These are phyloP conservation scores for Mortierella sp. DNA, from an alignment of 371 early-diverging fungal species.

Conservation along the genomic window DNA sequence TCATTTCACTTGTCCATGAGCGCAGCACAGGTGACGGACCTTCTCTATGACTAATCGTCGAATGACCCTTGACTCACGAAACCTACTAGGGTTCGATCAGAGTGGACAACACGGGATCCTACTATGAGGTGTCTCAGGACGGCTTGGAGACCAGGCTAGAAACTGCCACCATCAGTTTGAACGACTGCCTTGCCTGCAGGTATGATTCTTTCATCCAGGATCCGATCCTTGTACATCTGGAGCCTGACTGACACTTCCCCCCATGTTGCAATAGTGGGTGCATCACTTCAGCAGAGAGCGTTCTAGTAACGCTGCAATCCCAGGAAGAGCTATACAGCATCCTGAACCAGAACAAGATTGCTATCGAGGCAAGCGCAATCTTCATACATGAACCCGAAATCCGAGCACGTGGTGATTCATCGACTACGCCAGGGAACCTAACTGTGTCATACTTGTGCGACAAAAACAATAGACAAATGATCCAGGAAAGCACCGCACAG, in stretches of 20 bases:
- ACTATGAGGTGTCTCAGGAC: conserved; percentile 89
- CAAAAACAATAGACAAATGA: conserved; percentile 42
- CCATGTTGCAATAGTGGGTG: conserved; percentile 77
- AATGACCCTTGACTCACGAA: conserved; percentile 1
- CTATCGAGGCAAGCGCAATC: conserved; percentile 55
- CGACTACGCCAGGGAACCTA: neutral
- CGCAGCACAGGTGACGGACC: too few species aligned
- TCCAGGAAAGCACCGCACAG: conserved; percentile 61
- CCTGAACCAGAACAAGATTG: conserved; percentile 71
- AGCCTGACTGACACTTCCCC: too few species aligned
- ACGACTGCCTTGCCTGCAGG: conserved; percentile 98
- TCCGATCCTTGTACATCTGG: too few species aligned
- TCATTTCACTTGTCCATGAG: conserved; percentile 1
- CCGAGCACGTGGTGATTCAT: too few species aligned
- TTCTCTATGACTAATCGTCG: conserved; percentile 32
- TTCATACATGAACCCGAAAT: too few species aligned
- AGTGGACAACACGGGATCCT: conserved; percentile 71
- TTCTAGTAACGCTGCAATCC: conserved; percentile 91
- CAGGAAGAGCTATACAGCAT: conserved; percentile 86
- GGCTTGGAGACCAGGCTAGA: conserved; percentile 85
- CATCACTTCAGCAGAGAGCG: conserved; percentile 96
- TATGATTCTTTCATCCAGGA: conserved; percentile 28
- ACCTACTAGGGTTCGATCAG: conserved; percentile 67
- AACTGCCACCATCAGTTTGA: conserved; percentile 86
- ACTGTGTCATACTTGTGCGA: conserved; percentile 6